Evolutionary conservation across 306 rosid genomes (phyloP).

Genomic region (Corylus heterophylla): DNA sequence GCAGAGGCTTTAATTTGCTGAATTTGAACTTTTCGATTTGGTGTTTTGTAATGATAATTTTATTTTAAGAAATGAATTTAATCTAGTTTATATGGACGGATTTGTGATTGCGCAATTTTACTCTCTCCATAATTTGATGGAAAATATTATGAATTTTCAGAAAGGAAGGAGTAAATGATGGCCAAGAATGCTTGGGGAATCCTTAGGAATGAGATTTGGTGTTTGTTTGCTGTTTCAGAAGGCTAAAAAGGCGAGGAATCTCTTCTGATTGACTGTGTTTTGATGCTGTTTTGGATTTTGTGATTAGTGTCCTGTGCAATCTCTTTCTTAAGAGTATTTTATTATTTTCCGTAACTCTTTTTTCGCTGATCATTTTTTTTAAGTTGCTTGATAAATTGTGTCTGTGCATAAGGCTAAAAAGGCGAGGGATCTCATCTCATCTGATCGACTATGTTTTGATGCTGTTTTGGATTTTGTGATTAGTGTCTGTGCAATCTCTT

Average conservation of each 20-base stretch:
- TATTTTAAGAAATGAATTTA: not conserved
- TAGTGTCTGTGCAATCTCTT: not conserved
- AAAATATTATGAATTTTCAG: constrained; percentile 11
- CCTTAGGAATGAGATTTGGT: constrained; percentile 22
- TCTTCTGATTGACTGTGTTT: constrained; percentile 10
- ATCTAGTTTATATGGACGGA: not conserved
- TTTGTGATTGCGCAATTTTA: not conserved
- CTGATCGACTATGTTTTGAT: constrained; percentile 2
- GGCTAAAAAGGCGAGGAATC: constrained; percentile 45
- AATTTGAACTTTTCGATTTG: not conserved
- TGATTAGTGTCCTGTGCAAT: not conserved
- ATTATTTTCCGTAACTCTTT: not conserved
- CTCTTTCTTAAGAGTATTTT: not conserved
- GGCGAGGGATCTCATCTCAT: constrained; percentile 39
- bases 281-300: not conserved
- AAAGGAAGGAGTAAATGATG: constrained; percentile 30
- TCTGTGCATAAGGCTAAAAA: constrained; percentile 31
- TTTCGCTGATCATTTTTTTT: not conserved
- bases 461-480: not conserved
- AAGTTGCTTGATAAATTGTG: not conserved
- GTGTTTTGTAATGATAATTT: not conserved
- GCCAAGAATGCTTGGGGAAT: constrained; percentile 18
- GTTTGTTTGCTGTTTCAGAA: constrained; percentile 28
- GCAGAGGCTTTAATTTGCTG: not conserved
- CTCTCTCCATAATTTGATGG: constrained; percentile 16